phyloP scores from a whole-genome alignment of 1,139 yeast species.

The Debaryomyces sp. region DNA sequence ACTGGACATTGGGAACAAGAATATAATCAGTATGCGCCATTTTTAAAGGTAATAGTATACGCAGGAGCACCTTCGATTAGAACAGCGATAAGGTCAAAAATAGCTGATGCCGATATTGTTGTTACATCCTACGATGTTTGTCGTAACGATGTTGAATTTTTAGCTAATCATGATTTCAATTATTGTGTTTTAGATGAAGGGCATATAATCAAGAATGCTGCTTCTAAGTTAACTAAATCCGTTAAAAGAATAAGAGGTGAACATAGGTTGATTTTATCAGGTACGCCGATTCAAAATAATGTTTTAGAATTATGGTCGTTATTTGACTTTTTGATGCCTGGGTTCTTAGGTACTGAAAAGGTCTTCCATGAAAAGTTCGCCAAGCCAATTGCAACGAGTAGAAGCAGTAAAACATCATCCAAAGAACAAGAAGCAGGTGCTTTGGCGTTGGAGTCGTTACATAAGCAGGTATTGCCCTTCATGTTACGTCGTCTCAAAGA shows the following conservation, averaged over 20 bases:
- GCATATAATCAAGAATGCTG: slow-evolving; percentile 91
- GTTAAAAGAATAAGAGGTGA: slow-evolving; percentile 84
- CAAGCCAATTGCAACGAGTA: slow-evolving; percentile 93
- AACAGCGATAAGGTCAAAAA: slow-evolving; percentile 51
- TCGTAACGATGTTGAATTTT: slow-evolving; percentile 78
- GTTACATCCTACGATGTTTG: slow-evolving; percentile 97
- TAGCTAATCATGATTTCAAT: slow-evolving; percentile 71
- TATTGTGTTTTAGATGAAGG: slow-evolving; percentile 98
- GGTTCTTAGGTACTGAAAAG: slow-evolving; percentile 94
- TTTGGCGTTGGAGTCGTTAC: slow-evolving; percentile 90
- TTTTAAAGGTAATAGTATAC: slow-evolving; percentile 78
- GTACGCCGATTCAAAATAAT: slow-evolving; percentile 98
- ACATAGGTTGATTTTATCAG: slow-evolving; percentile 88
- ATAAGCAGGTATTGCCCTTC: slow-evolving; percentile 95
- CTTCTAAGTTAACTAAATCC: slow-evolving; percentile 84
- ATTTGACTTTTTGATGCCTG: slow-evolving; percentile 98
- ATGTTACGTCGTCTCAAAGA: slow-evolving; percentile 95
- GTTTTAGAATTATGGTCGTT: slow-evolving; percentile 96
- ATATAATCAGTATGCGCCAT: slow-evolving; percentile 86
- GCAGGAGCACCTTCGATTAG: slow-evolving; percentile 92
- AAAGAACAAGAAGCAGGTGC: slow-evolving; percentile 98
- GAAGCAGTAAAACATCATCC: slow-evolving; percentile 87
- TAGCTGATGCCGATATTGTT: slow-evolving; percentile 73
- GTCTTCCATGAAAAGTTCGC: slow-evolving; percentile 94
- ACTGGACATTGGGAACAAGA: slow-evolving; percentile 99